Base-by-base conservation (phyloP, 495 filamentous ascomycete species). In the Astrocystis sublimbata region DNA sequence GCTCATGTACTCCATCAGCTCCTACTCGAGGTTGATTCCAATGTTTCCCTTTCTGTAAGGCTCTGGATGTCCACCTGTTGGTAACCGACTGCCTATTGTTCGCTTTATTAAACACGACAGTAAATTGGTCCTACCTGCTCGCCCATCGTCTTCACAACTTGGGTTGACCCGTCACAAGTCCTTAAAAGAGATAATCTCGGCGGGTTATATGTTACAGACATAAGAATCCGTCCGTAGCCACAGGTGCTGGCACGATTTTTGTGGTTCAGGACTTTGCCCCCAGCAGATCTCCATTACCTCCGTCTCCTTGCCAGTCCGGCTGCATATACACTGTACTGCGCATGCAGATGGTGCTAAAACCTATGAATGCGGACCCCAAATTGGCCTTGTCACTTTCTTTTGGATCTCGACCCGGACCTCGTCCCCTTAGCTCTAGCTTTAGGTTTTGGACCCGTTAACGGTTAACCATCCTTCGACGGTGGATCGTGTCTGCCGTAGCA, bases 251-350 rank as follows among this genome's bases (percentile, higher is more conserved):
- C 63, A 61, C 69, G 65, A 68, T 67, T 62, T n/a, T 65, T 60
- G 62, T 64, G 58, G 66, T 68, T 66, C 66, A 68, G 68, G 67
- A 69, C 65, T 65, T 66, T 70, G 47, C 28, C 65, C 63, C 70
- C 68, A 72, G 72, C 72, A 78, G 76, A 78, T 79, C 76, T 72
- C 72, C 73, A 74, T 79, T 77, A 71, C 69, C 72, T 74, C 72
- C 75, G 68, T 76, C 79, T 81, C 79, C 79, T 81, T 81, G 78
- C 79, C 74, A 79, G 73, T 79, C 71, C 70, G 78, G 79, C 76
- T 80, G 79, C 75, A 75, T 75, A 75, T 73, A 73, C 72, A 75
- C 72, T 75, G 28, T 61, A 62, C 60, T 62, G 64, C 64, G 65
- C 71, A 76, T 79, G 77, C 75, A 75, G 69, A 71, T 69, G 69